Evolutionary conservation across 805 yeast genomes (phyloP), one percentile per base, ranked within the genome.

Genomic region (Wickerhamiella qilinensis): DNA sequence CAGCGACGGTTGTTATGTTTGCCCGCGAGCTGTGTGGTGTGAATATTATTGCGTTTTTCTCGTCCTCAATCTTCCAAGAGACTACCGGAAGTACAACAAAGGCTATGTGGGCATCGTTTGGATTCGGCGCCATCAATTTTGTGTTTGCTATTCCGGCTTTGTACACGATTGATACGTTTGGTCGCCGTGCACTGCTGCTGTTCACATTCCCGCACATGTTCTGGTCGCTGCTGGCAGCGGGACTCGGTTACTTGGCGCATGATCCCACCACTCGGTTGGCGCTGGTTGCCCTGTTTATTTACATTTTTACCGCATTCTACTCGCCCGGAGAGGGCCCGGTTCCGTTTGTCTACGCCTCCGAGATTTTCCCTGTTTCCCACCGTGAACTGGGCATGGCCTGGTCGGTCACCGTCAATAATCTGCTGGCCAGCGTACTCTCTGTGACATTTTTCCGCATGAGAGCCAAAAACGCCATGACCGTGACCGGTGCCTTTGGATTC

Each of bases 11-110:
- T 46, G 83, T 76, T 43, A 83, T 84, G 74, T 79, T 82, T 53
- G 77, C 78, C 83, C 94, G 83, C 62, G 93, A 83, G 56, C 79
- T 82, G 62, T 83, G 93, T 60, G 94, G 94, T 49, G 72, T 83
- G 56, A 83, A 83, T 52, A 88, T 82, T 38, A 81, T 83, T 58
- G 88, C 93, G 16, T 79, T 81, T 59, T 83, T 80, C 58, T 78
- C 88, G 1, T 76, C 91, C 0, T 66, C 79, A 8, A 82, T 83
- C 41, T 83, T 83, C 59, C 57, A 67, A 18, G 68, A 75, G 41
- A 40, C 45, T 18, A 36, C n/a, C n/a, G n/a, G n/a, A n/a, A n/a
- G n/a, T n/a, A n/a, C 38, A 2, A 15, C 16, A 4, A 11, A 30
- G 14, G 75, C 93, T 0, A 58, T 83, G 52, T 60, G 78, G 48